A percentile compares a stretch with the other conserved stretches of the same genome.
These are phyloP conservation scores for Madurella mycetomatis DNA, from an alignment of 2,329 filamentous ascomycete genomes.

Conservation along the genomic window DNA sequence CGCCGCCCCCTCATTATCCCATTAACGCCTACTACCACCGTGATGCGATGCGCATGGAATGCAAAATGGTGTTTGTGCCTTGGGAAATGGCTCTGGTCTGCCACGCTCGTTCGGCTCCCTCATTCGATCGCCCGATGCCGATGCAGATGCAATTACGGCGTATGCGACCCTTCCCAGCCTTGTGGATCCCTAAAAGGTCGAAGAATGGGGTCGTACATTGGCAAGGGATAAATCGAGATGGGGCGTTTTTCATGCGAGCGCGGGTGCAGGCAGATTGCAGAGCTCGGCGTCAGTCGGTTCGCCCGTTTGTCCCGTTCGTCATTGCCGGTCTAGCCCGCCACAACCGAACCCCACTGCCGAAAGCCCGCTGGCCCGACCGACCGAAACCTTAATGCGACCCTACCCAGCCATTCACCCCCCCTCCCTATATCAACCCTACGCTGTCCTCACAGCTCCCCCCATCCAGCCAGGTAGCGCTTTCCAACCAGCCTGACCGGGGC, in stretches of 20 bases:
- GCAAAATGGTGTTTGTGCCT: conserved; percentile 4
- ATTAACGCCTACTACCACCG: conserved; percentile 10
- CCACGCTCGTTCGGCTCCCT: not conserved
- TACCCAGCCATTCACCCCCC: not conserved
- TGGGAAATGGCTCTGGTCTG: not conserved
- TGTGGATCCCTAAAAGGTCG: not conserved
- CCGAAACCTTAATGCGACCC: not conserved
- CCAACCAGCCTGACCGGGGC: conserved; percentile 47
- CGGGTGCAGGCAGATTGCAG: not conserved
- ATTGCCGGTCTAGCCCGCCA: not conserved
- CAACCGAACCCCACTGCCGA: conserved; percentile 3
- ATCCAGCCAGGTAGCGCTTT: conserved; percentile 49
- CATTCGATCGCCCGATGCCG: not conserved
- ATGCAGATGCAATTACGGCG: not conserved
- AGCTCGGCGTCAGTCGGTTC: not conserved
- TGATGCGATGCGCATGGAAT: conserved; percentile 14
- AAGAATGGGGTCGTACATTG: not conserved
- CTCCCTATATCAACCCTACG: not conserved
- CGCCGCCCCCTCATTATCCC: not conserved
- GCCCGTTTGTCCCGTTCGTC: not conserved
- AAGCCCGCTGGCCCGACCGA: conserved; percentile 7
- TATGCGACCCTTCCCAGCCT: not conserved
- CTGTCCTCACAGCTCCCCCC: conserved; percentile 34
- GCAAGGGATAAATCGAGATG: not conserved
- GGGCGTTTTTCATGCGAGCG: not conserved